Conservation (phyloP, 2,329 filamentous ascomycete genomes). For the Monosporascus sp. region DNA sequence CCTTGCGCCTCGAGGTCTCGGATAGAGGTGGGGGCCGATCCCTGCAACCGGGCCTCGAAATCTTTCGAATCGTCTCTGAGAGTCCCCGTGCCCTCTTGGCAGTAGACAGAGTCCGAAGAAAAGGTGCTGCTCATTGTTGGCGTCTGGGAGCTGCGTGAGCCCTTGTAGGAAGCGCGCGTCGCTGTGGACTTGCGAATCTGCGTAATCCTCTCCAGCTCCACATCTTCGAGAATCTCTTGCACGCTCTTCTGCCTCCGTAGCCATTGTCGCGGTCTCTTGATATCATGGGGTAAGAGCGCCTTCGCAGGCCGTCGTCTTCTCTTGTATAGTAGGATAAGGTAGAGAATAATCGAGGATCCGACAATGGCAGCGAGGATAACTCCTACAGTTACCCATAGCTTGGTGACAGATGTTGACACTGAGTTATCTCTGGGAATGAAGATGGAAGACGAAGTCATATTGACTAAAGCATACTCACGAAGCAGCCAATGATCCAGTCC, state of each 20-base stretch:
- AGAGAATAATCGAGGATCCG: background rate
- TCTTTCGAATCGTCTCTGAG: slow-evolving; percentile 33
- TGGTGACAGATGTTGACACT: background rate
- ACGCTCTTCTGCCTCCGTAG: slow-evolving; percentile 11
- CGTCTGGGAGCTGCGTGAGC: slow-evolving; percentile 3
- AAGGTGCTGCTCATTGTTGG: slow-evolving; percentile 11
- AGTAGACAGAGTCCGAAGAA: slow-evolving; percentile 6
- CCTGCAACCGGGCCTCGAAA: slow-evolving; percentile 31
- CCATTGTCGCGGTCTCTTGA: background rate
- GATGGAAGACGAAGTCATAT: background rate
- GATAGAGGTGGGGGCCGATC: slow-evolving; percentile 20
- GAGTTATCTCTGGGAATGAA: background rate
- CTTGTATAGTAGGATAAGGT: background rate
- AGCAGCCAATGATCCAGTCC: background rate
- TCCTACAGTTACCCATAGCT: background rate
- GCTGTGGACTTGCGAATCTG: slow-evolving; percentile 29
- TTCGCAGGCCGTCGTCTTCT: background rate
- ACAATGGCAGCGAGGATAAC: background rate
- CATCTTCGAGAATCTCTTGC: slow-evolving; percentile 12
- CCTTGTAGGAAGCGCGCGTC: slow-evolving; percentile 17
- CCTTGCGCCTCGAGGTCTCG: slow-evolving; percentile 10
- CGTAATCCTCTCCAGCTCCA: slow-evolving; percentile 22
- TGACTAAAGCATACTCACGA: background rate
- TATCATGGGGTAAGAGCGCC: background rate
- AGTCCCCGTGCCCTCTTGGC: slow-evolving; percentile 19